Base-by-base conservation (phyloP, 805 yeast genomes). In the Candida oleophila region DNA sequence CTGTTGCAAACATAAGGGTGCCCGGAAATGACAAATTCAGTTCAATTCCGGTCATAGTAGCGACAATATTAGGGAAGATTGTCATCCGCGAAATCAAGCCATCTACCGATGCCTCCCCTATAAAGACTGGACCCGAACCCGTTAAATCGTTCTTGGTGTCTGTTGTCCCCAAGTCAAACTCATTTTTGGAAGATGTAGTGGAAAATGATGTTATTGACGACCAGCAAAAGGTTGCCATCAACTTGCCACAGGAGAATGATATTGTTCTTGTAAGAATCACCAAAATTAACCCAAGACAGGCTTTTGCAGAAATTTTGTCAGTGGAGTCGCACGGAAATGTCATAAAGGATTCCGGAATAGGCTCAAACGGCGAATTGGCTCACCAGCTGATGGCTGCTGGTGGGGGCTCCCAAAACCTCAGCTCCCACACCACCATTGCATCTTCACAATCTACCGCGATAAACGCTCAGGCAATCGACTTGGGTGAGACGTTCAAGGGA, bases 401-500 rank as follows among this genome's bases (percentile, higher is more conserved):
- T 18, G 83, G 82, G 20, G 87, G 86, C 0, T 73, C 84, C 12
- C 82, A 66, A 46, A 59, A 65, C 14, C 58, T 67, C 38, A 57
- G 63, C 12, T 62, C 63, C 19, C 68, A 67, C 49, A 64, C 59
- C 15, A 58, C 71, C 4, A 57, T 69, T 7, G 77, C 77, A 2
- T 61, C 70, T 15, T 55, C 66, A 14, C 75, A 81, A 42, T 73
- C 78, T 38, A 55, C 69, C 1, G 46, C 59, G 44, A 37, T 62
- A 8, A 65, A 58, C 34, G 72, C 72, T 3, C 59, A 59, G 45
- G 76, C 87, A 2, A 70, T 79, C 21, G 96, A 89, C 56, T 66
- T 87, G 30, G 97, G 96, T 2, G 97, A 91, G 59, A 87, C 87
- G 19, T 91, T 87, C 69, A 89, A 86, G 56, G 98, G 95, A 0